A percentile compares a stretch with the other conserved stretches of the same genome.
These are phyloP conservation scores for Meripilus lineatus DNA, from an alignment of 1,284 basidiomycete genomes.

Conservation along the genomic window DNA sequence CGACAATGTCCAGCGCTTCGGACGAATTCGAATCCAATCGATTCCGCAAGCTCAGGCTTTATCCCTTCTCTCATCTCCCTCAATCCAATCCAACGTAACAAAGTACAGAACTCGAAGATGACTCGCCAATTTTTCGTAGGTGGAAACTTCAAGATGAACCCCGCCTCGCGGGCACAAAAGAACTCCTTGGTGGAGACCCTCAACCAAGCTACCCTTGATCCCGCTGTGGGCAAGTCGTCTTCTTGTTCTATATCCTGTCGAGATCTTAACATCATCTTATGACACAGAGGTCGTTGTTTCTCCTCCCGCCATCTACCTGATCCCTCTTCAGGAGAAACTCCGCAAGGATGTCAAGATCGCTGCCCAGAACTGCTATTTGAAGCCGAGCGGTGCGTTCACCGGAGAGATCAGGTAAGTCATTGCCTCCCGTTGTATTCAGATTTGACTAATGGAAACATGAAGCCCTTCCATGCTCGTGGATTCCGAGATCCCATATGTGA, in stretches of 20 bases:
- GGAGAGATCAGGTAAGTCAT: conserved; percentile 80
- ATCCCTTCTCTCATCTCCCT: not conserved
- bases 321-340: conserved; percentile 58
- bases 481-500: conserved; percentile 86
- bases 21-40: not conserved
- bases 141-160: conserved; percentile 98
- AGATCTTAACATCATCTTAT: not conserved
- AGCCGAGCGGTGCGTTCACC: conserved; percentile 89
- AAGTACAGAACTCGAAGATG: conserved; percentile 36
- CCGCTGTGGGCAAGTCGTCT: conserved; percentile 63
- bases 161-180: conserved; percentile 60
- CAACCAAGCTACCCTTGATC: conserved; percentile 76
- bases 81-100: not conserved
- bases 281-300: conserved; percentile 84
- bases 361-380: conserved; percentile 91
- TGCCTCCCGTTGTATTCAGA: conserved; percentile 1
- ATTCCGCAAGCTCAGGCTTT: not conserved
- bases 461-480: conserved; percentile 84
- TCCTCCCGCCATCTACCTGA: conserved; percentile 84
- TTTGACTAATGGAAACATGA: not conserved
- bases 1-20: no score
- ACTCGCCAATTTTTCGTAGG: conserved; percentile 85
- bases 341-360: conserved; percentile 70
- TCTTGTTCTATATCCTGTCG: not conserved
- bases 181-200: conserved; percentile 60